Evolutionary conservation across 202 grass and related monocot species (phyloP).

Genomic region (Carex arenaria): DNA sequence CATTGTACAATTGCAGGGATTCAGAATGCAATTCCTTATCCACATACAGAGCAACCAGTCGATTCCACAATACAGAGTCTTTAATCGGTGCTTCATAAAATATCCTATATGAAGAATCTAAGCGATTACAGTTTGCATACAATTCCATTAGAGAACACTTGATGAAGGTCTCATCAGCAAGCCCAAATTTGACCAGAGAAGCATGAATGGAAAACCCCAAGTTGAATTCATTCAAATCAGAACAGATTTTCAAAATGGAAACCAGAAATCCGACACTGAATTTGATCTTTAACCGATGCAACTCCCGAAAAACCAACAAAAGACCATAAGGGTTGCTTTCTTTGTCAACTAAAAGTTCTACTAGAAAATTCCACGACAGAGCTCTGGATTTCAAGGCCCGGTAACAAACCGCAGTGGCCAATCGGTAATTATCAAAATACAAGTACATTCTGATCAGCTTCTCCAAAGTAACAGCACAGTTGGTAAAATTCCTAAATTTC

Average conservation of each 20-base stretch:
- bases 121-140: slow-evolving; percentile 38
- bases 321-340: neutral
- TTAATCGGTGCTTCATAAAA: slow-evolving; percentile 30
- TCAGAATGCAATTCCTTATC: slow-evolving; percentile 42
- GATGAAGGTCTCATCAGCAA: slow-evolving; percentile 37
- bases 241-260: slow-evolving; percentile 47
- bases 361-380: slow-evolving; percentile 23
- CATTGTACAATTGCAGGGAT: slow-evolving; percentile 41
- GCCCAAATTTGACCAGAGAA: slow-evolving; percentile 33
- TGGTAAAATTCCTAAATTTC: neutral
- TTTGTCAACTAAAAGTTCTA: slow-evolving; percentile 10
- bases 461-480: neutral
- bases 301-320: slow-evolving; percentile 17
- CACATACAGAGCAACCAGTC: slow-evolving; percentile 51
- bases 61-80: slow-evolving; percentile 78
- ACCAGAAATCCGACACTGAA: slow-evolving; percentile 30
- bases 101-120: slow-evolving; percentile 27
- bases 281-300: slow-evolving; percentile 25
- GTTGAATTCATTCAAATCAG: slow-evolving; percentile 21
- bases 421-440: slow-evolving; percentile 23
- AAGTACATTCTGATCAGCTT: slow-evolving; percentile 33
- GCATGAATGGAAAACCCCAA: slow-evolving; percentile 64
- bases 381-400: slow-evolving; percentile 9
- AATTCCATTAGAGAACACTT: slow-evolving; percentile 67
- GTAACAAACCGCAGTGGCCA: slow-evolving; percentile 27